Base-by-base conservation (phyloP, 441 rosid genomes). In the Melianthus villosus region DNA sequence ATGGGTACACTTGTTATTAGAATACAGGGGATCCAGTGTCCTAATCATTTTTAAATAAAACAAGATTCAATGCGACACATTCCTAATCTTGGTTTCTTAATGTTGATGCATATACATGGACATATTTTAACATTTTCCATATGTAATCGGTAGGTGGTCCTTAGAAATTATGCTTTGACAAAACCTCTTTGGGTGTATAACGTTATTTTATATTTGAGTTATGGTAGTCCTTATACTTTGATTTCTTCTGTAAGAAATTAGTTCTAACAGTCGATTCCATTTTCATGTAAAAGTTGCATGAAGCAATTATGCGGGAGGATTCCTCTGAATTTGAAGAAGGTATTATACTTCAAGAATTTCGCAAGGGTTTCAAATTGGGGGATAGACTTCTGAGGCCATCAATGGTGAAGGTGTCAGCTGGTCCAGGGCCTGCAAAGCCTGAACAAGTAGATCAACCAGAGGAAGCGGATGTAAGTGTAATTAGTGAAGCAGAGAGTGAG, bases 341-440 rank as follows among this genome's bases (percentile, higher is more conserved):
- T 22, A 61, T 67, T 13, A 51, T 87, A 43, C 57, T 87, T 14
- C 65, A 79, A 53, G 94, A 87, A 64, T 82, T 50, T 43, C 82
- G 86, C 42, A 77, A 73, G 59, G 94, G 97, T 12, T 87, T 75
- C 69, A 67, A 66, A 68, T 69, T 87, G 0, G 91, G 93, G 0
- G 94, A 82, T 22, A 70, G 91, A 57, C 82, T 87, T 10, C 42
- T 87, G 65, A 82, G 97, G 22, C 93, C 97, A 13, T 70, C 97
- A 13, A 82, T 82, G 97, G 97, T 82, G 56, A 80, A 87, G 57
- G 97, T 87, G 15, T 87, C 97, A 0, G 82, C 97, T n/a, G 94
- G 97, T 53, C 93, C 97, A 1, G 94, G 95, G 34, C 94, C 85
- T 29, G 75, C 61, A 27, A 77, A 72, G 61, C 42, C 69, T 0